Evolutionary conservation across 345 rosid genomes (phyloP).

Genomic region (Euphorbia lathyris): DNA sequence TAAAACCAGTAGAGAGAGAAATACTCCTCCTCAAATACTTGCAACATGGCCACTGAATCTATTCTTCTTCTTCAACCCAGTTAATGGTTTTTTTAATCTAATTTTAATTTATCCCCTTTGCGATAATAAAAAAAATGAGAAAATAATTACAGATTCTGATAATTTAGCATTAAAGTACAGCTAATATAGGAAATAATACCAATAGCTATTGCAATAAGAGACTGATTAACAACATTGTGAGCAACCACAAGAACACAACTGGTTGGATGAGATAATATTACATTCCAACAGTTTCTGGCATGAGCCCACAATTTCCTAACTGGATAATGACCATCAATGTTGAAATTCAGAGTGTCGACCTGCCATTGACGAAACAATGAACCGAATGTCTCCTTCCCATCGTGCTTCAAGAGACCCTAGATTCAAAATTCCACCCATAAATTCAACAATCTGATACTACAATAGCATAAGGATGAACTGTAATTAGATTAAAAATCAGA

Average conservation of each 20-base stretch:
- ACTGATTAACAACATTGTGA: constrained; percentile 95
- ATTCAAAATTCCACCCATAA: constrained; percentile 12
- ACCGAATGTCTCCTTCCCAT: constrained; percentile 78
- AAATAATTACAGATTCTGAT: no score
- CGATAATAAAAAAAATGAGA: no score
- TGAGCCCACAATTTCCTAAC: constrained; percentile 89
- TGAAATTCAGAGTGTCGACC: constrained; percentile 71
- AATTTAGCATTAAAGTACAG: neutral
- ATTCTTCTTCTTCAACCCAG: no score
- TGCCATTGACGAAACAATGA: constrained; percentile 77
- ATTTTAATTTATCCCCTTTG: no score
- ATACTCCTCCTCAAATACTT: no score
- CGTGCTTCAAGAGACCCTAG: constrained; percentile 85
- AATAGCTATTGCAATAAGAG: constrained; percentile 82
- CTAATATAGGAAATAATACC: constrained; percentile 47
- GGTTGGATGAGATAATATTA: constrained; percentile 69
- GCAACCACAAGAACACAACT: constrained; percentile 89
- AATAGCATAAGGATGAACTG: no score
- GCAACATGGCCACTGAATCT: no score
- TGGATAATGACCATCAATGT: constrained; percentile 81
- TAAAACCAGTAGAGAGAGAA: no score
- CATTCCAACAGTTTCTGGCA: constrained; percentile 65
- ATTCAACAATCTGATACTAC: neutral
- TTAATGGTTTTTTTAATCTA: no score
- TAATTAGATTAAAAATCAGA: no score